Base-by-base conservation (phyloP, 2,329 filamentous ascomycete species). In the Pyrenophora teres region DNA sequence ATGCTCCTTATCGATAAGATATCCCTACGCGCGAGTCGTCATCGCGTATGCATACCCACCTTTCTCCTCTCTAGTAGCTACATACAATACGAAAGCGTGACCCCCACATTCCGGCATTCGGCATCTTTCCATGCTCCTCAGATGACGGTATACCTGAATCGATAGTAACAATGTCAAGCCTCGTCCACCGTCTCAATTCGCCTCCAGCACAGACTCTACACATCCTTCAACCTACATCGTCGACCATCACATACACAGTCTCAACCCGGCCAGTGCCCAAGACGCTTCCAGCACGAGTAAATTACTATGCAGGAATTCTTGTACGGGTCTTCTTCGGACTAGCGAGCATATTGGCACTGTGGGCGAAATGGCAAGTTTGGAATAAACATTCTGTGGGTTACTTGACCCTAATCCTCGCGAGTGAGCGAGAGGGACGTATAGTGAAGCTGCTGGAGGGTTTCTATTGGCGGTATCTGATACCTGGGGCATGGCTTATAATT, bases 171-270 rank as follows among this genome's bases (percentile, higher is more conserved):
- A 69, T 70, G 60, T 50, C 59, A 15, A 31, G 46, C 27, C 25
- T 66, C 6, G 48, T 72, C 21, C 54, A 61, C n/a, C 59, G 57
- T 44, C 48, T 71, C 15, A 65, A 48, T 6, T 63, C 68, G 12
- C 71, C 70, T 2, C 62, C 67, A 2, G 32, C 54, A 3, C 65
- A 68, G 16, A 65, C 57, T 4, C 58, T 73, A 0, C 65, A 48
- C 7, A 63, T 54, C 10, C 46, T 68, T 8, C 59, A 66, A n/a
- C 78, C 78, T 10, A 80, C 94, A 19, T 87, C 90, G 40, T 95
- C 92, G 2, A 96, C 94, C n/a, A 87, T 90, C 70, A 88, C 90
- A 61, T 97, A 93, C 80, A 95, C 89, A 25, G 90, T 97, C 49
- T 94, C 92, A 31, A 97, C 92, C 51, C 84, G 86, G 38, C 85